Conservation (phyloP, 2,329 filamentous ascomycete species). For the Tolypocladium tropicale region DNA sequence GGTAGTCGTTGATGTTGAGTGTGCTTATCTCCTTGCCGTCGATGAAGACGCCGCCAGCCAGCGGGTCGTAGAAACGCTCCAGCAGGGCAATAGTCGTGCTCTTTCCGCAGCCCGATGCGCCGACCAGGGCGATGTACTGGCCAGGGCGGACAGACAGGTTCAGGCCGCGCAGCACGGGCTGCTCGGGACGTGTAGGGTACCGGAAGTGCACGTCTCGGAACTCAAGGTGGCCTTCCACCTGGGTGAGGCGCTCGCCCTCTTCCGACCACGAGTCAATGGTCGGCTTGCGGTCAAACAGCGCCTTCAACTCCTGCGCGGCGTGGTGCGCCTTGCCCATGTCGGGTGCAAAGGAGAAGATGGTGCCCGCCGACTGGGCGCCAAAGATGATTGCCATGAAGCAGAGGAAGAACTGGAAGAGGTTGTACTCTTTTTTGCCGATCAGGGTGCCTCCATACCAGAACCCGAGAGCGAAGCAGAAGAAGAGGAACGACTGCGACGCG, state of each 20-base stretch:
- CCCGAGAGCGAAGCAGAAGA: conserved; percentile 73
- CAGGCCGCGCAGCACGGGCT: conserved; percentile 81
- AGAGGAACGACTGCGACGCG: conserved; percentile 71
- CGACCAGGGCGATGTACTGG: conserved; percentile 81
- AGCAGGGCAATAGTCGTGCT: conserved; percentile 85
- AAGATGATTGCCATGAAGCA: conserved; percentile 85
- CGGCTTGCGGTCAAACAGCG: conserved; percentile 73
- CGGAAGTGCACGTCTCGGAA: conserved; percentile 91
- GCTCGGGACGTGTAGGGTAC: conserved; percentile 83
- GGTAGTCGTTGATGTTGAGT: conserved; percentile 79
- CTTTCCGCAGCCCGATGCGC: conserved; percentile 91
- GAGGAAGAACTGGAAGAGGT: conserved; percentile 82
- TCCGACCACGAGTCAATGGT: conserved; percentile 72
- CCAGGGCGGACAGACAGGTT: conserved; percentile 65
- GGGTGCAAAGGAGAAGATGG: conserved; percentile 79
- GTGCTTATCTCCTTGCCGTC: conserved; percentile 74
- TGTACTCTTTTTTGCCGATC: conserved; percentile 61
- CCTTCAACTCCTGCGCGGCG: conserved; percentile 70
- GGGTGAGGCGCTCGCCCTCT: conserved; percentile 51
- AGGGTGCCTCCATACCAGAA: conserved; percentile 88
- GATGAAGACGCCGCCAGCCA: conserved; percentile 68
- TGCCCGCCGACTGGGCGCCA: conserved; percentile 82
- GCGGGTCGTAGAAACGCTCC: conserved; percentile 89
- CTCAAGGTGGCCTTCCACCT: conserved; percentile 69
- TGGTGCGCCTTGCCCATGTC: conserved; percentile 91